Percentiles rank a stretch among this genome's conserved stretches.
Conservation (phyloP, 2,329 filamentous ascomycete species). For the Fusarium sororula region DNA sequence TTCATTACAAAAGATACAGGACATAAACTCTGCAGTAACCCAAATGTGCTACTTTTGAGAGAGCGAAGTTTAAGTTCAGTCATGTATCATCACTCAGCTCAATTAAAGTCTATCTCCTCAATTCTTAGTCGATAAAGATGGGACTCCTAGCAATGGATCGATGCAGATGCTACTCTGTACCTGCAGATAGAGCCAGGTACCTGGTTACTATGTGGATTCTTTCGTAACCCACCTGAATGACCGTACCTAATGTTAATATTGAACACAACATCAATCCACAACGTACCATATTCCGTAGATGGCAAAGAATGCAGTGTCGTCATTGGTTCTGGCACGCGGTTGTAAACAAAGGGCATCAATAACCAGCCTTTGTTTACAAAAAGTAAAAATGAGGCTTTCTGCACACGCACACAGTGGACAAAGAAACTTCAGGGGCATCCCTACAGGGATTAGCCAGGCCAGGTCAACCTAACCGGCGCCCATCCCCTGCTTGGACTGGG, state of each 20-base stretch:
- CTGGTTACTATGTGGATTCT: not conserved
- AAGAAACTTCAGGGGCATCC: constrained; percentile 20
- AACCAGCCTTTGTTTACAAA: constrained; percentile 2
- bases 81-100: not conserved
- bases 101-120: not conserved
- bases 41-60: not conserved
- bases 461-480: not conserved
- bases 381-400: constrained; percentile 25
- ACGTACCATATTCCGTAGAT: not conserved
- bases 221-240: not conserved
- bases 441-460: constrained; percentile 5
- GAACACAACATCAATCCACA: not conserved
- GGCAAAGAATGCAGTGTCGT: not conserved
- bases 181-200: not conserved
- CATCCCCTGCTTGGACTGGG: not conserved
- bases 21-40: not conserved
- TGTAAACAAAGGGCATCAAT: not conserved
- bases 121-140: not conserved
- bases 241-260: not conserved
- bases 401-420: not conserved
- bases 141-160: not conserved
- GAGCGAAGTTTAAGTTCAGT: not conserved
- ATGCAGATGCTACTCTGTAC: not conserved
- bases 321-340: not conserved
- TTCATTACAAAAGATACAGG: not conserved